Base-by-base conservation (phyloP, 257 asterid genomes). In the Datura wrightii region DNA sequence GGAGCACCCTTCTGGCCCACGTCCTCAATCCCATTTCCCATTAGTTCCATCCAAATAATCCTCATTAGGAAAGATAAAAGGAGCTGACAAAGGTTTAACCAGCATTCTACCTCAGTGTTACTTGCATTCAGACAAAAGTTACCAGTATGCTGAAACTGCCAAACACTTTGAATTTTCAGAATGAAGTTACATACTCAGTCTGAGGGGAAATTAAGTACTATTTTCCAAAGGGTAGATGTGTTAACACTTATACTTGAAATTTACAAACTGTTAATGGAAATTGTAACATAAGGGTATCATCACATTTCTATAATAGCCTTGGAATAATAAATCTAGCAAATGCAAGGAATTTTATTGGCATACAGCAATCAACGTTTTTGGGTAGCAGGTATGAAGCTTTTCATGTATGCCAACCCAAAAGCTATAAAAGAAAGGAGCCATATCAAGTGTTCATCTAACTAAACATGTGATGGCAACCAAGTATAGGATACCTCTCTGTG, bases 401-500 rank as follows among this genome's bases (percentile, higher is more conserved):
- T 50, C 60, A 53, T 74, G 11, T 48, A 48, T 24, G 60, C 18
- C 3, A 48, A 48, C 42, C 24, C 81, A 10, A 13, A 50, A 76
- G 62, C 62, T 76, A n/a, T n/a, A 15, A 56, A 82, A 85, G 5
- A 53, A 54, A 66, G 41, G 34, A 34, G 16, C 5, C 60, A 78
- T 50, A 66, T 16, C 67, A 79, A 59, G 71, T 2, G 42, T 46
- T 31, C 79, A 54, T 62, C 82, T 14, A 78, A 60, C 71, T 66
- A 24, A 79, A 53, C 79, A 78, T 41, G 48, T 52, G n/a, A 65
- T 81, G 50, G 36, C 65, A 50, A 70, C 24, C 81, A 55, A 44
- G 46, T 6, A 82, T 5, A 85, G 83, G 92, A 62, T 88, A 97
- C 99, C 92, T 97, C 99, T 93, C 98, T 92, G 55, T 97, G 99